phyloP scores from a whole-genome alignment of 2,329 filamentous ascomycete species.

The Aspergillus transmontanensis region DNA sequence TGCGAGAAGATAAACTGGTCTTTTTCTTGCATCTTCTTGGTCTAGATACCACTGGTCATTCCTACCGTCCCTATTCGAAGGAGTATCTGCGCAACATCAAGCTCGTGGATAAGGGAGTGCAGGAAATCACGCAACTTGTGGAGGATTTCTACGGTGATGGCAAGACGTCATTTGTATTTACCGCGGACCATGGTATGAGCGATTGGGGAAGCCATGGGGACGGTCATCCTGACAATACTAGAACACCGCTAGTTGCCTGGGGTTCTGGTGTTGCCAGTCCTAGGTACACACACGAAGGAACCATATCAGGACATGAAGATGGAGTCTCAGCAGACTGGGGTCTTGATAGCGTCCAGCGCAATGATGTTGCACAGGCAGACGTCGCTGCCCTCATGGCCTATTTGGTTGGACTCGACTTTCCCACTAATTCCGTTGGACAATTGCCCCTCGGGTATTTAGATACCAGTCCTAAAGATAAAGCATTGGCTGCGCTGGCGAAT shows the following conservation, averaged over 20 bases:
- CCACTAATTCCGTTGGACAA: slow-evolving; percentile 94
- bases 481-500: slow-evolving; percentile 81
- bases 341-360: slow-evolving; percentile 75
- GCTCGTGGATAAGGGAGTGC: slow-evolving; percentile 85
- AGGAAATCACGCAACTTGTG: slow-evolving; percentile 78
- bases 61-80: slow-evolving; percentile 85
- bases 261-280: slow-evolving; percentile 86
- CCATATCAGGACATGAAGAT: slow-evolving; percentile 83
- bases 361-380: slow-evolving; percentile 93
- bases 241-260: slow-evolving; percentile 91
- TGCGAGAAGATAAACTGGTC: slow-evolving; percentile 83
- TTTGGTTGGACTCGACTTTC: slow-evolving; percentile 82
- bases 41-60: slow-evolving; percentile 86
- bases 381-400: slow-evolving; percentile 96
- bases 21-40: slow-evolving; percentile 96
- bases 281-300: slow-evolving; percentile 53
- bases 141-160: slow-evolving; percentile 82
- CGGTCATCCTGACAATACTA: slow-evolving; percentile 94
- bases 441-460: slow-evolving; percentile 82
- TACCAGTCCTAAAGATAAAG: slow-evolving; percentile 73
- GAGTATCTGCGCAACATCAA: slow-evolving; percentile 96
- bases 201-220: slow-evolving; percentile 99
- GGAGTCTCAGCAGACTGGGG: slow-evolving; percentile 86
- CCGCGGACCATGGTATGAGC: slow-evolving; percentile 98
- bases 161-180: slow-evolving; percentile 93